These are phyloP conservation scores for Endocarpon pusillum DNA, from an alignment of 495 filamentous ascomycete species.

Conservation along the genomic window DNA sequence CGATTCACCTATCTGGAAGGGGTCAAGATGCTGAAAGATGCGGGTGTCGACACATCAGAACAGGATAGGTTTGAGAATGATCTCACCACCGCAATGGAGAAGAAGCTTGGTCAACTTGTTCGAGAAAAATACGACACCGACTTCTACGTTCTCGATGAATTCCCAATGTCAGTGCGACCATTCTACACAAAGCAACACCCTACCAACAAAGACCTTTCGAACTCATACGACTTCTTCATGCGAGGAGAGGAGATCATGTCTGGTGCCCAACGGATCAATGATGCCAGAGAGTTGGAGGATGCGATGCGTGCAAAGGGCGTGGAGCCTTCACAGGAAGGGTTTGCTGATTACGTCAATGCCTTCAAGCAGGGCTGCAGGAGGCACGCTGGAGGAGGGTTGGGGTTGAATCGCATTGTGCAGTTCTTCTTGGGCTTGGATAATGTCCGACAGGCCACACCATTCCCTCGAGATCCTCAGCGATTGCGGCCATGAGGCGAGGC, in stretches of 20 bases:
- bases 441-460: constrained; percentile 59
- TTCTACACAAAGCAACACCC: constrained; percentile 82
- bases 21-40: constrained; percentile 62
- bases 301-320: constrained; percentile 57
- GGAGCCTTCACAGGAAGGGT: constrained; percentile 52
- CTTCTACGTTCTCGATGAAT: constrained; percentile 87
- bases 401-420: constrained; percentile 76
- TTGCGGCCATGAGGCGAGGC: constrained; percentile 39
- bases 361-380: constrained; percentile 65
- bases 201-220: constrained; percentile 46
- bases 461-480: constrained; percentile 74
- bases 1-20: constrained; percentile 76
- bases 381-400: constrained; percentile 76
- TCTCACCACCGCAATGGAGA: constrained; percentile 62
- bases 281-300: constrained; percentile 47
- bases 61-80: constrained; percentile 62
- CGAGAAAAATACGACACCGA: constrained; percentile 73
- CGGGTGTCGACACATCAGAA: constrained; percentile 55
- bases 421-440: constrained; percentile 74
- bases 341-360: constrained; percentile 70
- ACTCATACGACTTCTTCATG: constrained; percentile 91
- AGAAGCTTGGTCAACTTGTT: constrained; percentile 72
- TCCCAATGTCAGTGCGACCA: constrained; percentile 66
- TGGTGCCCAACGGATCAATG: constrained; percentile 73
- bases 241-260: constrained; percentile 80